Evolutionary conservation across 352 stramenopile species (phyloP), one percentile per base, ranked within the genome.

Genomic region (Phytophthora aleatoria): DNA sequence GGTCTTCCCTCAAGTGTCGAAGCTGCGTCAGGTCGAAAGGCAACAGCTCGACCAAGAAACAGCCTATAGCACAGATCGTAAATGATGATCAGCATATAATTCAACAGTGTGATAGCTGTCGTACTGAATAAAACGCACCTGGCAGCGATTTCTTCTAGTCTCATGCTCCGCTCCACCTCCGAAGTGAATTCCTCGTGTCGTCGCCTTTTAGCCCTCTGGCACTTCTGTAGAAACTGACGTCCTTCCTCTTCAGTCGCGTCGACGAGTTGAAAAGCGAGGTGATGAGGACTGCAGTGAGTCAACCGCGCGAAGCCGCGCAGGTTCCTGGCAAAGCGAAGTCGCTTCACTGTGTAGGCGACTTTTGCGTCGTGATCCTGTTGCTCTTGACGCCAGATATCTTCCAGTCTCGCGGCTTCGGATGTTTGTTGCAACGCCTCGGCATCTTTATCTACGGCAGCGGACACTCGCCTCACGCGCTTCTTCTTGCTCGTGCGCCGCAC

Each of bases 141-240:
- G 43, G 73, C 69, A 13, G 66, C 56, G 15, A 74, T 31, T 60
- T 15, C 30, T 57, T 80, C 72, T 44, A 80, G 49, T 47, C 64
- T 57, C 30, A 66, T 57, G 15, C 43, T 52, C 7, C 39, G 60
- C 31, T 50, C 52, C 27, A 58, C 5, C 15, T 31, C 45, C 27
- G 20, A 33, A 35, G 7, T 27, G 12, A 31, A 33, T 16, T 49
- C 30, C 26, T 57, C 35, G 49, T 42, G 39, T 26, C 27, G 50
- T 28, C 11, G 15, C 10, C 16, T n/a, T 35, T 47, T 52, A 42
- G 42, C 3, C 11, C 28, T 48, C 13, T 55, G 28, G n/a, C 61
- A 73, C 16, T 26, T 43, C 20, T 62, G 7, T 7, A 70, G 3
- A 2, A 73, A 65, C 8, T 8, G 20, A 27, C 10, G 11, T 28